phyloP scores from a whole-genome alignment of 371 early-diverging fungal genomes.

The Syncephalastrum monosporum region DNA sequence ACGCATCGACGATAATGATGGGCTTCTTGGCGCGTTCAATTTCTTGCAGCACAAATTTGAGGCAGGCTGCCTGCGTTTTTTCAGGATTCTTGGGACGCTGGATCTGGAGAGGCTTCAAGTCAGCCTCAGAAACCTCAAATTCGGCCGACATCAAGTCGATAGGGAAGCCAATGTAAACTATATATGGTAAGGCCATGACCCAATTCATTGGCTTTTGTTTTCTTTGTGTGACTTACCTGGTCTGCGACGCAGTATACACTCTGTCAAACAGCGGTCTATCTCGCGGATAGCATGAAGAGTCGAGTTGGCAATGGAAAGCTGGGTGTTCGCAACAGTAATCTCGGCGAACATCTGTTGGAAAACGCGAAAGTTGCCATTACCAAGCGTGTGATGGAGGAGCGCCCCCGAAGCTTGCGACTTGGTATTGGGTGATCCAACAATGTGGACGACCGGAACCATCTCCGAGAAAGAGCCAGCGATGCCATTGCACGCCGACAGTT shows the following conservation, averaged over 20 bases:
- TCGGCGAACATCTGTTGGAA: slow-evolving; percentile 38
- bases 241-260: slow-evolving; percentile 20
- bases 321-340: slow-evolving; percentile 39
- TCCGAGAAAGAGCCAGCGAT: slow-evolving; percentile 57
- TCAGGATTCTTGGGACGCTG: slow-evolving; percentile 20
- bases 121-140: slow-evolving; percentile 16
- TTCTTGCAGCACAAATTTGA: slow-evolving; percentile 21
- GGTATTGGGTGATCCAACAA: slow-evolving; percentile 51
- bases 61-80: slow-evolving; percentile 22
- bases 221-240: slow-evolving; percentile 14
- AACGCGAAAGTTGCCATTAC: slow-evolving; percentile 51
- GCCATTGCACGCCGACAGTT: slow-evolving; percentile 51
- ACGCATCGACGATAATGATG: slow-evolving; percentile 47
- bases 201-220: not conserved
- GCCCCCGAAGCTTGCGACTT: slow-evolving; percentile 36
- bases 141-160: slow-evolving; percentile 37
- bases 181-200: not conserved
- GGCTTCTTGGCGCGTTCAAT: slow-evolving; percentile 35
- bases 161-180: slow-evolving; percentile 50
- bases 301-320: slow-evolving; percentile 20
- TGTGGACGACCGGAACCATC: slow-evolving; percentile 55
- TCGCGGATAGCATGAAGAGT: slow-evolving; percentile 23
- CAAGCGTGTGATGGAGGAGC: slow-evolving; percentile 53
- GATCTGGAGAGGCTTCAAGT: slow-evolving; percentile 16
- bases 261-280: slow-evolving; percentile 39